A percentile compares a stretch with the other conserved stretches of the same genome.
Conservation (phyloP, 2,329 filamentous ascomycete species). For the Neonectria hederae region DNA sequence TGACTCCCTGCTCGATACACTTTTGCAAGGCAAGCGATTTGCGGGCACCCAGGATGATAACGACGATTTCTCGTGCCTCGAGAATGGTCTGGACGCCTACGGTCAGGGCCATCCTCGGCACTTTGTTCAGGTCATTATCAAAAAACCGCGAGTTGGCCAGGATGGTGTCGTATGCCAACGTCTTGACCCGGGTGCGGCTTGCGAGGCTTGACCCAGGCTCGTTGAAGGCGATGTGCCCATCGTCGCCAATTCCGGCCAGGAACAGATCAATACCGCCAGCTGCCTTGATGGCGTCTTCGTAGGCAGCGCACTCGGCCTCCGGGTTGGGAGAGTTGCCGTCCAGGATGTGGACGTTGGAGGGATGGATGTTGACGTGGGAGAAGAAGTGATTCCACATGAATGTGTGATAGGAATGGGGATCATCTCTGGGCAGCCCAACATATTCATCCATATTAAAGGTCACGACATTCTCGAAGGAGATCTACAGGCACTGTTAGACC, state of each 20-base stretch:
- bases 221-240: conserved; percentile 92
- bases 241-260: conserved; percentile 84
- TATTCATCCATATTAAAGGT: conserved; percentile 98
- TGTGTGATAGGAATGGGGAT: conserved; percentile 87
- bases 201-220: conserved; percentile 83
- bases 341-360: conserved; percentile 84
- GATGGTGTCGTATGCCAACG: conserved; percentile 86
- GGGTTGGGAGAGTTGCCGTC: conserved; percentile 82
- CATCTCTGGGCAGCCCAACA: conserved; percentile 82
- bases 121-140: conserved; percentile 74
- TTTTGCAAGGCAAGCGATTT: conserved; percentile 83
- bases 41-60: conserved; percentile 83
- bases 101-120: conserved; percentile 84
- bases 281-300: conserved; percentile 79
- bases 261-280: conserved; percentile 86
- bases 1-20: conserved; percentile 83
- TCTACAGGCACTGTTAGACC: conserved; percentile 51
- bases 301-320: conserved; percentile 79
- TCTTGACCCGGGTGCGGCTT: conserved; percentile 85
- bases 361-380: conserved; percentile 82
- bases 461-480: conserved; percentile 88
- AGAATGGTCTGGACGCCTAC: conserved; percentile 87
- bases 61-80: conserved; percentile 82
- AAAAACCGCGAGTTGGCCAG: conserved; percentile 89
- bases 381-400: conserved; percentile 97